These are phyloP conservation scores for Metschnikowia borealis DNA, from an alignment of 805 yeast species.

Conservation along the genomic window DNA sequence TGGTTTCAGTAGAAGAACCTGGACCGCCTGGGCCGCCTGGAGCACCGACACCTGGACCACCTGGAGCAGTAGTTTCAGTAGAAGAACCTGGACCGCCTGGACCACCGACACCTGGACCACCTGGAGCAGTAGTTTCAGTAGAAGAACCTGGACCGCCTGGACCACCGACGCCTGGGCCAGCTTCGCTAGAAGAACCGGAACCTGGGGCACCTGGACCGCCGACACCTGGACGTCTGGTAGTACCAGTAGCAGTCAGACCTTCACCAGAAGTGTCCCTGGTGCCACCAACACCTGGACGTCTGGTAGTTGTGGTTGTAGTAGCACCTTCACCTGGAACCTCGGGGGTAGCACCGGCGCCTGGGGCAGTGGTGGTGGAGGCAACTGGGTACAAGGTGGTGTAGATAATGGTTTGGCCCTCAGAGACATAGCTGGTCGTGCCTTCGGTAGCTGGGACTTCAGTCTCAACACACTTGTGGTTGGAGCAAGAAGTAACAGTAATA, in stretches of 20 bases:
- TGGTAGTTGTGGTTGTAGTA: too few species aligned
- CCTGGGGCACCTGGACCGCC: not conserved
- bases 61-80: not conserved
- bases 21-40: not conserved
- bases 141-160: not conserved
- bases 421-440: conserved; percentile 17
- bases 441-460: conserved; percentile 14
- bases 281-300: not conserved
- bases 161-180: not conserved
- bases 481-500: conserved; percentile 10
- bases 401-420: conserved; percentile 16
- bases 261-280: not conserved
- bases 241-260: conserved; percentile 6
- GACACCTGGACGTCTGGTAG: not conserved
- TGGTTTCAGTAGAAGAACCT: not conserved
- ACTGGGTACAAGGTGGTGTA: conserved; percentile 24
- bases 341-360: conserved; percentile 1
- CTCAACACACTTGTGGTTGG: conserved; percentile 12
- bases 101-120: not conserved
- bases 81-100: not conserved
- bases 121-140: not conserved
- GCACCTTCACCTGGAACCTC: conserved; percentile 1
- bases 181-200: not conserved
- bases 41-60: not conserved
- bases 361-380: conserved; percentile 4